Percentiles rank a stretch among this genome's conserved stretches.
phyloP scores from a whole-genome alignment of 2,329 filamentous ascomycete genomes.

The Hypoxylon sp. region DNA sequence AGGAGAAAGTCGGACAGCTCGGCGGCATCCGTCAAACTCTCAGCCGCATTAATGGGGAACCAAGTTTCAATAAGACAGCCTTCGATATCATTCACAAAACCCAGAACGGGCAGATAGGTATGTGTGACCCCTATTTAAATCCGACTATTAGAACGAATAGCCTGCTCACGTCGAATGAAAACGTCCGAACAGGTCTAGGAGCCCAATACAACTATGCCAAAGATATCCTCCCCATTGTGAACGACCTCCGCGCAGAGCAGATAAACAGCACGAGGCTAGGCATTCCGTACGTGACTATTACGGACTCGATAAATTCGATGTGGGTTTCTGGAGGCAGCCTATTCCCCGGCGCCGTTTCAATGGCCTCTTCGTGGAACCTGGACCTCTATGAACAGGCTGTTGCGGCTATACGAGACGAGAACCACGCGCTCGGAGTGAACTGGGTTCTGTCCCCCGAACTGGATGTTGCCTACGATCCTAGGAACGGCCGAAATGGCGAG shows the following conservation, averaged over 20 bases:
- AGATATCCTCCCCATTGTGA: slow-evolving; percentile 50
- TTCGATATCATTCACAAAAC: slow-evolving; percentile 26
- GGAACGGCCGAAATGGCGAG: slow-evolving; percentile 50
- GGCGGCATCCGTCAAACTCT: slow-evolving; percentile 35
- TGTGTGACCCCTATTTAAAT: neutral
- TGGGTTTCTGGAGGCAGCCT: slow-evolving; percentile 53
- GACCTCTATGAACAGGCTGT: slow-evolving; percentile 51
- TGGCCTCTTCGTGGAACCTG: slow-evolving; percentile 54
- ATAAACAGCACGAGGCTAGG: slow-evolving; percentile 41
- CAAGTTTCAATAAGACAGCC: slow-evolving; percentile 33
- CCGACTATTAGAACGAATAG: neutral
- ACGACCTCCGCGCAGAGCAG: slow-evolving; percentile 46
- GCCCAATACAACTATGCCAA: slow-evolving; percentile 51
- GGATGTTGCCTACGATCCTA: slow-evolving; percentile 54
- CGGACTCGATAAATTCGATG: slow-evolving; percentile 53
- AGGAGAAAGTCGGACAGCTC: slow-evolving; percentile 43
- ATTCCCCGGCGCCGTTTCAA: slow-evolving; percentile 53
- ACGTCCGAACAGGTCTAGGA: slow-evolving; percentile 46
- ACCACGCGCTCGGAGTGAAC: slow-evolving; percentile 51
- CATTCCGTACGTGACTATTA: slow-evolving; percentile 49
- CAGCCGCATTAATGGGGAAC: slow-evolving; percentile 10
- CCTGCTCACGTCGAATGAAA: neutral
- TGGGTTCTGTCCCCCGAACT: slow-evolving; percentile 56
- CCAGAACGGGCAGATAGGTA: slow-evolving; percentile 41
- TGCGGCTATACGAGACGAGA: slow-evolving; percentile 53